phyloP scores from a whole-genome alignment of 2,329 filamentous ascomycete genomes.

The Harringtonia lauricola region DNA sequence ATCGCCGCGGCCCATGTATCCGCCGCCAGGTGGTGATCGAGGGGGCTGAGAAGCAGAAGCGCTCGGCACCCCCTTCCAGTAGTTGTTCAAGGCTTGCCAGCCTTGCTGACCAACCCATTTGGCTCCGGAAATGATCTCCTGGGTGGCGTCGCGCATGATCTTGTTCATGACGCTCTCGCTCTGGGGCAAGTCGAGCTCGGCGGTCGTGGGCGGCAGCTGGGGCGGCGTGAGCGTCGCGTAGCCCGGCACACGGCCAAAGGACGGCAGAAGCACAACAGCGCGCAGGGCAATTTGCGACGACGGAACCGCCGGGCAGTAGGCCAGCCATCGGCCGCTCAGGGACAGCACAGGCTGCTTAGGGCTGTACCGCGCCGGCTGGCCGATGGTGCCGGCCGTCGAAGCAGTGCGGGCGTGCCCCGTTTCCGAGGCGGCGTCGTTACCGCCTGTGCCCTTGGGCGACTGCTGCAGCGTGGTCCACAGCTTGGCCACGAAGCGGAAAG shows the following conservation, averaged over 20 bases:
- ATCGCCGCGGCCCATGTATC: constrained; percentile 28
- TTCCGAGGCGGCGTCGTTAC: constrained; percentile 25
- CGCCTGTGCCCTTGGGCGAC: constrained; percentile 34
- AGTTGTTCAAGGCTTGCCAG: constrained; percentile 66
- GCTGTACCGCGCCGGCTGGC: constrained; percentile 27
- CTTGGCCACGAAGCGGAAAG: constrained; percentile 67
- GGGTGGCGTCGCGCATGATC: constrained; percentile 67
- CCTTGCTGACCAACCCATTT: constrained; percentile 71
- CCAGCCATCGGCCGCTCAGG: constrained; percentile 63
- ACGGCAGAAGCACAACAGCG: constrained; percentile 48
- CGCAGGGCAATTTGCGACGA: constrained; percentile 61
- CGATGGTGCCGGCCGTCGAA: constrained; percentile 24
- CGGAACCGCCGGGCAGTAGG: constrained; percentile 62
- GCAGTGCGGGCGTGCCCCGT: constrained; percentile 6
- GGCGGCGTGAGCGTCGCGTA: constrained; percentile 53
- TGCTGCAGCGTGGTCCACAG: constrained; percentile 81
- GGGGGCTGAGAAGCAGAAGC: constrained; percentile 25
- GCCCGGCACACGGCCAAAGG: constrained; percentile 43
- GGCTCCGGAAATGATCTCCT: constrained; percentile 64
- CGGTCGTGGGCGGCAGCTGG: constrained; percentile 54
- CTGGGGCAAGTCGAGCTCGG: constrained; percentile 61
- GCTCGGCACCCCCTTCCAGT: constrained; percentile 53
- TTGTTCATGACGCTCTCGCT: constrained; percentile 64
- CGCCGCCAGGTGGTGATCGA: constrained; percentile 27
- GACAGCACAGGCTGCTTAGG: constrained; percentile 55